These are phyloP conservation scores for Pseudocercospora vitis DNA, from an alignment of 2,329 filamentous ascomycete genomes.

Conservation along the genomic window DNA sequence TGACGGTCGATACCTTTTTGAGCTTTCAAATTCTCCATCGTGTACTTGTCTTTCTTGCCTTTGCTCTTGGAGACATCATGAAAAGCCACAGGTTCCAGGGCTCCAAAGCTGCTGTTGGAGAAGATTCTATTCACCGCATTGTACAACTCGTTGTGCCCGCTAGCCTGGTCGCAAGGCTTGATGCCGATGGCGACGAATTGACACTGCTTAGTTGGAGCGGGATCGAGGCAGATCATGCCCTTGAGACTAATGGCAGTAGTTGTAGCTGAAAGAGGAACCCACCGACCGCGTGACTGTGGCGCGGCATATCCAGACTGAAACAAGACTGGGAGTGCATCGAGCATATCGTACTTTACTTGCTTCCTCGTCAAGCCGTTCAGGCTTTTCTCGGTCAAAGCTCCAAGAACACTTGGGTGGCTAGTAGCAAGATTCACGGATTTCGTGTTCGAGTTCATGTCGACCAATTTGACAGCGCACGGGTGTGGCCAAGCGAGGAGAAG, in stretches of 20 bases:
- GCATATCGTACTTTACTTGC: slow-evolving; percentile 26
- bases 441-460: slow-evolving; percentile 48
- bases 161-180: slow-evolving; percentile 59
- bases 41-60: slow-evolving; percentile 44
- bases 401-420: slow-evolving; percentile 21
- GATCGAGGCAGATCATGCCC: slow-evolving; percentile 69
- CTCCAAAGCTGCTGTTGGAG: slow-evolving; percentile 72
- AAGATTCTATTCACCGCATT: slow-evolving; percentile 79
- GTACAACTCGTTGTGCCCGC: slow-evolving; percentile 66
- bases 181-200: slow-evolving; percentile 84
- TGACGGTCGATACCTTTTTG: slow-evolving; percentile 74
- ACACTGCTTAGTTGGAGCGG: slow-evolving; percentile 67
- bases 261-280: slow-evolving; percentile 70
- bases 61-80: slow-evolving; percentile 18
- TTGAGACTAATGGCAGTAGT: slow-evolving; percentile 61
- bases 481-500: slow-evolving; percentile 70
- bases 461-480: slow-evolving; percentile 58
- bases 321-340: slow-evolving; percentile 55
- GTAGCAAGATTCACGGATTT: slow-evolving; percentile 24
- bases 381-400: slow-evolving; percentile 32
- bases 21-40: slow-evolving; percentile 52
- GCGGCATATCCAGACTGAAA: slow-evolving; percentile 65
- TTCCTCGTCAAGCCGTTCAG: slow-evolving; percentile 29
- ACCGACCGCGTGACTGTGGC: slow-evolving; percentile 55
- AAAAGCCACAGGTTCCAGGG: slow-evolving; percentile 48